Percentiles rank a stretch among this genome's conserved stretches.
Evolutionary conservation across 805 yeast species (phyloP).

Genomic region (Danielia oregonensis): DNA sequence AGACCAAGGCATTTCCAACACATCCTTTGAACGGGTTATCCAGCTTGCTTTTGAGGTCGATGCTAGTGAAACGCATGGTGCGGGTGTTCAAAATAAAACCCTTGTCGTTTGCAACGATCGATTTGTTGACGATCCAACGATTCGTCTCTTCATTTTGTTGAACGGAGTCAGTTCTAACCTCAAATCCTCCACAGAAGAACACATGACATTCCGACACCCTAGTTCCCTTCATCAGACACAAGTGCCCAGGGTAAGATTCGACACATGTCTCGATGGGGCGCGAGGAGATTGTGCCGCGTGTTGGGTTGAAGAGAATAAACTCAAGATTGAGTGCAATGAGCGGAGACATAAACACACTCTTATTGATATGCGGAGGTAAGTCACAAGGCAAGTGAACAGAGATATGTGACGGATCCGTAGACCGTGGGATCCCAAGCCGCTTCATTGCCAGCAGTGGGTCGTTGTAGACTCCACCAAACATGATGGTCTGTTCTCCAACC

Average conservation of each 20-base stretch:
- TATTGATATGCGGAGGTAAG: conserved; percentile 38
- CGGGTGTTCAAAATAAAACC: conserved; percentile 58
- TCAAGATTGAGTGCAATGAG: conserved; percentile 37
- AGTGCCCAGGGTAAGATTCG: conserved; percentile 43
- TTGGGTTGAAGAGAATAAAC: conserved; percentile 27
- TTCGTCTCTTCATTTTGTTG: conserved; percentile 20
- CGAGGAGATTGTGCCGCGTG: conserved; percentile 28
- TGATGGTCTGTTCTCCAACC: conserved; percentile 26
- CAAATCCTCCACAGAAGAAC: conserved; percentile 70
- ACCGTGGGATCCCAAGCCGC: conserved; percentile 30
- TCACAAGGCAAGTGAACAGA: conserved; percentile 37
- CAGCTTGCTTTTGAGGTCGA: conserved; percentile 22
- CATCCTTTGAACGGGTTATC: conserved; percentile 23
- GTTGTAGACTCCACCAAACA: conserved; percentile 36
- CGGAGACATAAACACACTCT: conserved; percentile 35
- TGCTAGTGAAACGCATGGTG: conserved; percentile 46
- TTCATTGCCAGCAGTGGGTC: conserved; percentile 17
- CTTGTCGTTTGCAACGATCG: conserved; percentile 46
- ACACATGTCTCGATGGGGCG: conserved; percentile 15
- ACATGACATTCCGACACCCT: conserved; percentile 54
- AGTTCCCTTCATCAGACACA: conserved; percentile 46
- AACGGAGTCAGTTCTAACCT: conserved; percentile 25
- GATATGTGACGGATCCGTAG: conserved; percentile 25
- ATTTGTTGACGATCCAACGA: conserved; percentile 39
- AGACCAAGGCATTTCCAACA: conserved; percentile 29